Base-by-base conservation (phyloP, 2,329 filamentous ascomycete genomes). In the Xylaria sp. region DNA sequence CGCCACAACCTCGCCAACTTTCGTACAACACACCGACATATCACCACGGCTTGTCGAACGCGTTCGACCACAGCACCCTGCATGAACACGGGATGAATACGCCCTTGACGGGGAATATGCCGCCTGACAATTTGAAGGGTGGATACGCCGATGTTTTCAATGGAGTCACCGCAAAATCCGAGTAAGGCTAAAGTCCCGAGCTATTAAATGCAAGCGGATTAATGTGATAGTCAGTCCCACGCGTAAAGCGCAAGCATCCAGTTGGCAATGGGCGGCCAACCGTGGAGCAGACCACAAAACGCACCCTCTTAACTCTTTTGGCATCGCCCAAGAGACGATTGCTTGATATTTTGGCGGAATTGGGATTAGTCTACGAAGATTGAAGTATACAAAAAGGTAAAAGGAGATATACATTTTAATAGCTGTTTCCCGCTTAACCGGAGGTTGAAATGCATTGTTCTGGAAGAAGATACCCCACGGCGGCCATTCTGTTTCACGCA, bases 71-170 rank as follows among this genome's bases (percentile, higher is more conserved):
- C 49, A 67, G 70, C 50, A 71, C 70, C 31, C 60, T 73, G 35
- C 69, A 70, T 42, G 70, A 73, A 46, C 70, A 73, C 33, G 70
- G 71, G 15, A 66, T 73, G 57, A 66, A 62, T 42, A 71, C 71
- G 23, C 69, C 71, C 5, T 50, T 73, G 14, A 72, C 69, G n/a
- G 71, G 67, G 15, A 72, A 69, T 12, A 72, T 72, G 70, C 70
- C 71, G 11, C 69, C 71, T 21, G 71, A 73, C 43, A 64, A 64
- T 37, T 21, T 73, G 43, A 72, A 70, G 35, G 69, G 67, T n/a
- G 68, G 68, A 42, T 73, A 72, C 50, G 62, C 54, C 23, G 64
- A 67, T 12, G 58, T 70, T 3, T 68, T 65, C 58, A 68, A 71
- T 42, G 63, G 60, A 15, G 69, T 72, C 58, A 66, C 70, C 28